Evolutionary conservation across 169 alveolate genomes (phyloP).

Genomic region (Toxoplasma gondii): DNA sequence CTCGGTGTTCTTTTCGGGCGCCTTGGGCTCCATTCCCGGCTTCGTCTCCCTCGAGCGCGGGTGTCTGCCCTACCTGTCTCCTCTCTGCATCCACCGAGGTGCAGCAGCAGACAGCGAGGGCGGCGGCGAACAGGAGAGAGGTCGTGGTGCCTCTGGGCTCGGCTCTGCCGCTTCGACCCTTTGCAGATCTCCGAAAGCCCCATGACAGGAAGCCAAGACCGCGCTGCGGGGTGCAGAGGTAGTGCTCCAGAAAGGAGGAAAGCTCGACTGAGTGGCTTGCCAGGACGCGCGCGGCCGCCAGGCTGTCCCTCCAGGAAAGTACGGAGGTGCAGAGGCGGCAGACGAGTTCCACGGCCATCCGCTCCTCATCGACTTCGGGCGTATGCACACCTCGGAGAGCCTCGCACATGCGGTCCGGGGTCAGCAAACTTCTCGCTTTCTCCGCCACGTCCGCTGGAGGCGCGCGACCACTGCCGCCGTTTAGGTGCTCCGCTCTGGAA

Average conservation of each 20-base stretch:
- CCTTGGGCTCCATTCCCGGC: neutral
- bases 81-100: neutral
- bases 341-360: neutral
- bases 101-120: constrained; percentile 28
- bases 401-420: neutral
- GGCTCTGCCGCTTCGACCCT: neutral
- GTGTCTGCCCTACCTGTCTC: neutral
- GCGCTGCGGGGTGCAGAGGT: constrained; percentile 1
- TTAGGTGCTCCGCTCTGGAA: neutral
- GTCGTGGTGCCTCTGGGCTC: neutral
- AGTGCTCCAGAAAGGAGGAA: constrained; percentile 9
- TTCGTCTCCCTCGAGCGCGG: neutral
- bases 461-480: neutral
- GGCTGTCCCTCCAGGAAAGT: neutral
- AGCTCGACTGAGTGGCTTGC: neutral
- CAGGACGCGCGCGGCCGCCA: neutral
- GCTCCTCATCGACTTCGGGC: constrained; percentile 24
- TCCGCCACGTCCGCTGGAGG: neutral
- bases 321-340: neutral
- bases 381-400: neutral
- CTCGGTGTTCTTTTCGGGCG: neutral
- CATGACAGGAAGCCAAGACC: neutral
- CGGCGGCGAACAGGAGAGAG: constrained; percentile 1
- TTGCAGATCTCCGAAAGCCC: neutral
- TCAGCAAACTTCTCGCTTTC: neutral